These are phyloP conservation scores for Cafeteria roenbergensis DNA, from an alignment of 108 stramenopile genomes.

Conservation along the genomic window DNA sequence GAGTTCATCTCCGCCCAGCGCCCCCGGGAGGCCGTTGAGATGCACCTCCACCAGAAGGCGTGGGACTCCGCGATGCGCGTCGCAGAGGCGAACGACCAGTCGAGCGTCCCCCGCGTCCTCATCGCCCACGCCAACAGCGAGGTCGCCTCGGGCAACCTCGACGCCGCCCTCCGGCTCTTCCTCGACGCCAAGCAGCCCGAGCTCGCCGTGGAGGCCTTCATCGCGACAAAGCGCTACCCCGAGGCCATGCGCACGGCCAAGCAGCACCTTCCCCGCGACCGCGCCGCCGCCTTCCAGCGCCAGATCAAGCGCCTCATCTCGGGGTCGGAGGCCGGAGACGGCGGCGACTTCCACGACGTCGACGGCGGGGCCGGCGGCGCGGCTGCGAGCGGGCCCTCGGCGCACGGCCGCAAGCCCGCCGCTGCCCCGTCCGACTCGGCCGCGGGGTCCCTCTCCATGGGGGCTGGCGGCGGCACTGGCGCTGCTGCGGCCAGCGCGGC, in stretches of 20 bases:
- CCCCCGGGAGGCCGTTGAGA: conserved; percentile 56
- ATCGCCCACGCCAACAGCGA: conserved; percentile 34
- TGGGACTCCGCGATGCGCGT: conserved; percentile 42
- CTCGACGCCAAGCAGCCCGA: conserved; percentile 45
- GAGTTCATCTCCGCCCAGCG: conserved; percentile 48
- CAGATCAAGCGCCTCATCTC: too few relatives aligned
- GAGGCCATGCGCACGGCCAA: conserved; percentile 45
- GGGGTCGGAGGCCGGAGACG: too few relatives aligned
- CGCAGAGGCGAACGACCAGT: conserved; percentile 44
- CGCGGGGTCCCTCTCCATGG: too few relatives aligned
- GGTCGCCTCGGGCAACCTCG: conserved; percentile 21
- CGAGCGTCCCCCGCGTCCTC: conserved; percentile 38
- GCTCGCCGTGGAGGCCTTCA: conserved; percentile 42
- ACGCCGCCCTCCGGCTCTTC: conserved; percentile 40
- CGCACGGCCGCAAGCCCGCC: too few relatives aligned
- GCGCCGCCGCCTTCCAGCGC: too few relatives aligned
- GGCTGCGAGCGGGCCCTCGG: too few relatives aligned
- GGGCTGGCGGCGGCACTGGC: too few relatives aligned
- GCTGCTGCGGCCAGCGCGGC: too few relatives aligned
- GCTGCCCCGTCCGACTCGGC: too few relatives aligned
- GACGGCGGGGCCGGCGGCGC: too few relatives aligned
- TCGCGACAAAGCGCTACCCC: conserved; percentile 34
- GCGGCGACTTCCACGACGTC: too few relatives aligned
- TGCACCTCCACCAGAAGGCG: conserved; percentile 51
- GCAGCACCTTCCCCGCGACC: conserved; percentile 43